Evolutionary conservation across 495 filamentous ascomycete genomes (phyloP).

Genomic region (Parathielavia appendiculata): DNA sequence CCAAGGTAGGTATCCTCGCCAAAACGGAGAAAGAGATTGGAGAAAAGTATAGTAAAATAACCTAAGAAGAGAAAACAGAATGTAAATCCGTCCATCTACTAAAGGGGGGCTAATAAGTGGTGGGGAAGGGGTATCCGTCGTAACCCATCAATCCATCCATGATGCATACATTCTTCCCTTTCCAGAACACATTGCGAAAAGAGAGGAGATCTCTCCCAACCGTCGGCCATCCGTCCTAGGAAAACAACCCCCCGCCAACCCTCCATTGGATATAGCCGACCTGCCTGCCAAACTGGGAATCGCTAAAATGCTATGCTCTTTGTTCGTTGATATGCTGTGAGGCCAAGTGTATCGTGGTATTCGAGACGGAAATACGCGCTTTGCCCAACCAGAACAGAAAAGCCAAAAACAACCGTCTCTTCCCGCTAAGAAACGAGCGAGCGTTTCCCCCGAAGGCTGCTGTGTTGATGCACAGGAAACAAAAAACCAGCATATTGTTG

Average conservation of each 20-base stretch:
- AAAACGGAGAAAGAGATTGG: not conserved
- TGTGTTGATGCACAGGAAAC: slow-evolving; percentile 21
- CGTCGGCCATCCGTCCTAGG: slow-evolving; percentile 6
- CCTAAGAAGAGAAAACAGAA: not conserved
- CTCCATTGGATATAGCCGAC: not conserved
- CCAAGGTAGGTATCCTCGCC: not conserved
- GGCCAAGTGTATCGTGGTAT: slow-evolving; percentile 34
- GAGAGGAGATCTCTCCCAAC: not conserved
- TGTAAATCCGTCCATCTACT: slow-evolving; percentile 5
- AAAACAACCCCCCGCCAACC: not conserved
- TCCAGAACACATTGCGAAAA: slow-evolving; percentile 12
- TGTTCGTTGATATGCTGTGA: slow-evolving; percentile 30
- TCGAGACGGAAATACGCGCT: slow-evolving; percentile 10
- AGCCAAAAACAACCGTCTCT: slow-evolving; percentile 10
- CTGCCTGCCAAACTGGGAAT: slow-evolving; percentile 4
- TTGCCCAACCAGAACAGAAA: slow-evolving; percentile 11
- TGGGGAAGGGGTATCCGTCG: slow-evolving; percentile 17
- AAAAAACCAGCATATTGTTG: slow-evolving; percentile 13
- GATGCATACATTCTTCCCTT: slow-evolving; percentile 19
- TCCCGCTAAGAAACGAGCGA: slow-evolving; percentile 17
- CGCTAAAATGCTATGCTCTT: slow-evolving; percentile 27
- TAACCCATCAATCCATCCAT: slow-evolving; percentile 5
- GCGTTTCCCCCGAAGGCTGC: slow-evolving; percentile 13
- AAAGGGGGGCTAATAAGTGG: slow-evolving; percentile 17
- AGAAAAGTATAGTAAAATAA: slow-evolving; percentile 5